Conservation (phyloP, 495 filamentous ascomycete species). For the Penicillium coffeae region DNA sequence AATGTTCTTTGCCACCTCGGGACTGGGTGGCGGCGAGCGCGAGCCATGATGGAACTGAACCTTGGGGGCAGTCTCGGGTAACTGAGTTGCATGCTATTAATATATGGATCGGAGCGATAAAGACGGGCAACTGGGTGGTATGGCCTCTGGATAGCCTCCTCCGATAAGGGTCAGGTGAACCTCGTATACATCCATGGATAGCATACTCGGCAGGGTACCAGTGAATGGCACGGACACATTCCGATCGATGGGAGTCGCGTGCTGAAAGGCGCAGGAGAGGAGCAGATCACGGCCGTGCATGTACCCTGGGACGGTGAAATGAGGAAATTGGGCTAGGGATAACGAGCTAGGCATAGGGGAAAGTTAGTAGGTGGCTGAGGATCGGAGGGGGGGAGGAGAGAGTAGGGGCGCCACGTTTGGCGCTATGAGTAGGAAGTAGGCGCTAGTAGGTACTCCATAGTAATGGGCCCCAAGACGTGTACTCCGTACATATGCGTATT, state of each 20-base stretch:
- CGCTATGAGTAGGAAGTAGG: neutral
- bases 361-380: neutral
- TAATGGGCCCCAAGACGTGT: neutral
- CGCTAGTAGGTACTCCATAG: neutral
- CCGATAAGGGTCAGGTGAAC: no score
- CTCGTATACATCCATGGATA: neutral
- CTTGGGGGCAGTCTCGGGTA: neutral
- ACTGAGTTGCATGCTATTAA: neutral
- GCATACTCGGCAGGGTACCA: neutral
- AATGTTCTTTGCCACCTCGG: no score
- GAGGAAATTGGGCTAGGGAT: neutral
- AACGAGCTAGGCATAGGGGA: no score
- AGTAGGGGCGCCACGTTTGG: neutral
- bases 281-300: neutral
- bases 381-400: neutral
- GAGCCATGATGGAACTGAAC: neutral
- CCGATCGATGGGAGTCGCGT: neutral
- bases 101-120: no score
- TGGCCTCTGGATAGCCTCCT: no score
- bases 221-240: neutral
- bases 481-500: neutral
- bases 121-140: no score
- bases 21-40: no score
- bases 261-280: neutral
- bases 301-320: neutral